A percentile compares a stretch with the other conserved stretches of the same genome.
Evolutionary conservation across 2,329 filamentous ascomycete species (phyloP).

Genomic region (Nigrograna mackinnonii): DNA sequence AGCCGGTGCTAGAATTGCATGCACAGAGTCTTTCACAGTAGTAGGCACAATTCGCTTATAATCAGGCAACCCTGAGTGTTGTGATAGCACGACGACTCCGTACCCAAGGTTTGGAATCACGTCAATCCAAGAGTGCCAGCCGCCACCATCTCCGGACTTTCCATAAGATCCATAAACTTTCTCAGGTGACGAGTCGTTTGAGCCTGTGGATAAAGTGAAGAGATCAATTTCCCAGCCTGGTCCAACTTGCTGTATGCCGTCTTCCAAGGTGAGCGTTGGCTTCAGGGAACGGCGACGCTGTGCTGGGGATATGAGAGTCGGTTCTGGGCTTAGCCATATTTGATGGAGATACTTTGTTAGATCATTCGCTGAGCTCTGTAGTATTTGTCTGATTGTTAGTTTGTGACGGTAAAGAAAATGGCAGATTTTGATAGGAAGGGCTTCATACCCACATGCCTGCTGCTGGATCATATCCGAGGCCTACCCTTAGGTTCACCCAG

Average conservation of each 20-base stretch:
- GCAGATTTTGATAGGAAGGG: too few species aligned
- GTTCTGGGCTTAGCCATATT: constrained; percentile 26
- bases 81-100: constrained; percentile 26
- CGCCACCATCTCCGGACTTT: constrained; percentile 35
- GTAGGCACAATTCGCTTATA: constrained; percentile 22
- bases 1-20: constrained; percentile 27
- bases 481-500: constrained; percentile 29
- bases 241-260: constrained; percentile 30
- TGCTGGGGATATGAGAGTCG: constrained; percentile 23
- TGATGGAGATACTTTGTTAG: constrained; percentile 25
- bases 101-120: constrained; percentile 33
- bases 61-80: constrained; percentile 15
- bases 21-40: constrained; percentile 15
- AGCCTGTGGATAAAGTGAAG: constrained; percentile 11
- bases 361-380: constrained; percentile 28
- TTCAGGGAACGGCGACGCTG: constrained; percentile 27
- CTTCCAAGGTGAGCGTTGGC: constrained; percentile 22
- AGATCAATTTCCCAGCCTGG: constrained; percentile 34
- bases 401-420: neutral
- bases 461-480: constrained; percentile 32
- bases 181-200: constrained; percentile 4
- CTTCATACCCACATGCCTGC: constrained; percentile 29
- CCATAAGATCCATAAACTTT: constrained; percentile 32
- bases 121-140: constrained; percentile 36
- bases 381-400: neutral